Percentiles rank a stretch among this genome's conserved stretches.
phyloP scores from a whole-genome alignment of 306 rosid species.

The Glycine soja region DNA sequence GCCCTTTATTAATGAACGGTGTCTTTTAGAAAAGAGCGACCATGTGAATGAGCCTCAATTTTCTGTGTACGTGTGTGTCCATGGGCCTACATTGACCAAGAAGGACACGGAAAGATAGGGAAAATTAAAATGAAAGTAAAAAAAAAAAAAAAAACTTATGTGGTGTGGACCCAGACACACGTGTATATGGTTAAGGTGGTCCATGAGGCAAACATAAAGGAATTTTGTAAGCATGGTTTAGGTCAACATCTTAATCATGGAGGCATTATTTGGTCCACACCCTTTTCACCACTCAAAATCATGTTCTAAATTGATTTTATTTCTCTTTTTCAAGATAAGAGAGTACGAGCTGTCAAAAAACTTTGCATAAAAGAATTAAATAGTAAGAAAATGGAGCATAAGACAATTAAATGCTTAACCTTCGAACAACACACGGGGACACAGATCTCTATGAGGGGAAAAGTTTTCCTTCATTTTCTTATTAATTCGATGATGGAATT shows the following conservation, averaged over 20 bases:
- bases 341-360: not conserved
- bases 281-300: slow-evolving; percentile 45
- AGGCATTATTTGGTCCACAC: slow-evolving; percentile 56
- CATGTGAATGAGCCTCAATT: not conserved
- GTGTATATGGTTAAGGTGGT: slow-evolving; percentile 63
- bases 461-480: not conserved
- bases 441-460: not conserved
- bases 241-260: slow-evolving; percentile 70
- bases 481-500: too few relatives aligned
- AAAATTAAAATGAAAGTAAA: not conserved
- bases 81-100: slow-evolving; percentile 24
- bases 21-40: not conserved
- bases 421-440: slow-evolving; percentile 32
- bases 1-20: not conserved
- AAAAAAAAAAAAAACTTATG: slow-evolving; percentile 23
- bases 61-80: not conserved
- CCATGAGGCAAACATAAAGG: slow-evolving; percentile 63
- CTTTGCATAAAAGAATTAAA: not conserved
- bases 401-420: slow-evolving; percentile 43
- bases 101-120: slow-evolving; percentile 23
- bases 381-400: not conserved
- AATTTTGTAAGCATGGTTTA: slow-evolving; percentile 62
- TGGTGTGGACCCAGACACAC: slow-evolving; percentile 75
- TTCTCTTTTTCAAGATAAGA: slow-evolving; percentile 40
- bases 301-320: not conserved